Evolutionary conservation across 2,329 filamentous ascomycete genomes (phyloP).

Genomic region (Fusarium praegraminearum): DNA sequence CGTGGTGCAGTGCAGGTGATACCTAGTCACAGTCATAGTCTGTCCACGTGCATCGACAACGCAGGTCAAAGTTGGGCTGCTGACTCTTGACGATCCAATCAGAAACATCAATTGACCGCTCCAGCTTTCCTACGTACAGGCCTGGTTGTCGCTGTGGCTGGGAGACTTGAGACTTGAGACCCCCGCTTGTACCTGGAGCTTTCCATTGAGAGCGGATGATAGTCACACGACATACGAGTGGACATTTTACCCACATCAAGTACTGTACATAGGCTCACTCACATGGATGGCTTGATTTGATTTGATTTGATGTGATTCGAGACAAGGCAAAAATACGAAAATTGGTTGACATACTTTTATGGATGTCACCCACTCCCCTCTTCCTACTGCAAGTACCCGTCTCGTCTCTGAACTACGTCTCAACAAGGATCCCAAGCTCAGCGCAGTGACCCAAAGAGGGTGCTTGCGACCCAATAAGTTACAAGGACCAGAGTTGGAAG

Average conservation of each 20-base stretch:
- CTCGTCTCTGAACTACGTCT: neutral
- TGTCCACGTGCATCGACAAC: constrained; percentile 30
- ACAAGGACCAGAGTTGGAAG: neutral
- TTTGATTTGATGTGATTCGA: neutral
- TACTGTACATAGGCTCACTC: neutral
- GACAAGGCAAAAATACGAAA: constrained; percentile 12
- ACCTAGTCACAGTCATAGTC: constrained; percentile 1
- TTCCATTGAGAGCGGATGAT: constrained; percentile 1
- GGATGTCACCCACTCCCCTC: neutral
- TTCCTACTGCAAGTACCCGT: neutral
- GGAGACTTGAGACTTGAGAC: neutral
- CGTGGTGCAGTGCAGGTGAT: constrained; percentile 19
- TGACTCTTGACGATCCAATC: constrained; percentile 32
- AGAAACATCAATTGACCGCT: constrained; percentile 31
- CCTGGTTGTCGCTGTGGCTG: constrained; percentile 16
- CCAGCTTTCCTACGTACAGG: constrained; percentile 15
- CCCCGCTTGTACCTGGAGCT: constrained; percentile 13
- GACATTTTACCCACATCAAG: neutral
- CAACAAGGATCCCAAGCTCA: constrained; percentile 1
- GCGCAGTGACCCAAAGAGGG: constrained; percentile 8
- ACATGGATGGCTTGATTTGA: constrained; percentile 2
- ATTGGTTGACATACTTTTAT: constrained; percentile 11
- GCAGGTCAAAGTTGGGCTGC: constrained; percentile 28
- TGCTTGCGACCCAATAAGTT: constrained; percentile 2
- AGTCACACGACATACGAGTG: constrained; percentile 7